A percentile compares a stretch with the other conserved stretches of the same genome.
These are phyloP conservation scores for Ceratocystiopsis brevicomis DNA, from an alignment of 2,329 filamentous ascomycete species.

Conservation along the genomic window DNA sequence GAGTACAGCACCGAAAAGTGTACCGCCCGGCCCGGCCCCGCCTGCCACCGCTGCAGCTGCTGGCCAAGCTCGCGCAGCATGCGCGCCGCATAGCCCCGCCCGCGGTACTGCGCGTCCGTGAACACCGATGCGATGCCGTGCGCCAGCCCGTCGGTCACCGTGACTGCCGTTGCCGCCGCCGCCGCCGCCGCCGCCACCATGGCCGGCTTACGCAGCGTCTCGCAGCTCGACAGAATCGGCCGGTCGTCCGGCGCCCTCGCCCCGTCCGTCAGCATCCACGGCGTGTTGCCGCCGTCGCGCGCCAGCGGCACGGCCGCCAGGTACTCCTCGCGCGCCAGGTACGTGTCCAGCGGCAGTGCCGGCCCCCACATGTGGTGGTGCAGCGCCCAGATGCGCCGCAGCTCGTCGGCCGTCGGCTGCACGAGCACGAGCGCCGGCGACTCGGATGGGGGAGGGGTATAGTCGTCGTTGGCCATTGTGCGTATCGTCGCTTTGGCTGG, in stretches of 20 bases:
- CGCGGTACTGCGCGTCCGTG: constrained; percentile 45
- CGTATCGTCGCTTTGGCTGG: not conserved
- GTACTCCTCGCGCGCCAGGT: constrained; percentile 39
- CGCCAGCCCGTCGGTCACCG: constrained; percentile 33
- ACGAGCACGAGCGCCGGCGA: constrained; percentile 27
- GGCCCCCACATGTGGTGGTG: constrained; percentile 41
- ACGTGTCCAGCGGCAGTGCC: constrained; percentile 32
- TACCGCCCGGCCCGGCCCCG: constrained; percentile 14
- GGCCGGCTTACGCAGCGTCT: constrained; percentile 42
- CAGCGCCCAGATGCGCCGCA: constrained; percentile 31
- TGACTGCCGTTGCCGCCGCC: not conserved
- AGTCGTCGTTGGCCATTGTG: constrained; percentile 15
- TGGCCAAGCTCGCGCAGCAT: constrained; percentile 51
- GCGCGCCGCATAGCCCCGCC: constrained; percentile 55
- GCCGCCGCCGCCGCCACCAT: constrained; percentile 10
- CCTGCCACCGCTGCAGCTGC: constrained; percentile 21
- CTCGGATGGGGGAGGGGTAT: constrained; percentile 16
- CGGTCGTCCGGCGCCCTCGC: constrained; percentile 20
- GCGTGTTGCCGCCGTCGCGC: constrained; percentile 36
- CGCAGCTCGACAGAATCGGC: constrained; percentile 43
- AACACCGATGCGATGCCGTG: constrained; percentile 73
- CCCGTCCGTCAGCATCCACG: constrained; percentile 43
- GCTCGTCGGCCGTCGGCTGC: constrained; percentile 38
- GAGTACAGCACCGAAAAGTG: constrained; percentile 70
- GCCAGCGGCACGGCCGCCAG: constrained; percentile 39